Percentiles rank a stretch among this genome's conserved stretches.
Evolutionary conservation across 106 monocot genomes (phyloP).

Genomic region (Ottelia alismoides): DNA sequence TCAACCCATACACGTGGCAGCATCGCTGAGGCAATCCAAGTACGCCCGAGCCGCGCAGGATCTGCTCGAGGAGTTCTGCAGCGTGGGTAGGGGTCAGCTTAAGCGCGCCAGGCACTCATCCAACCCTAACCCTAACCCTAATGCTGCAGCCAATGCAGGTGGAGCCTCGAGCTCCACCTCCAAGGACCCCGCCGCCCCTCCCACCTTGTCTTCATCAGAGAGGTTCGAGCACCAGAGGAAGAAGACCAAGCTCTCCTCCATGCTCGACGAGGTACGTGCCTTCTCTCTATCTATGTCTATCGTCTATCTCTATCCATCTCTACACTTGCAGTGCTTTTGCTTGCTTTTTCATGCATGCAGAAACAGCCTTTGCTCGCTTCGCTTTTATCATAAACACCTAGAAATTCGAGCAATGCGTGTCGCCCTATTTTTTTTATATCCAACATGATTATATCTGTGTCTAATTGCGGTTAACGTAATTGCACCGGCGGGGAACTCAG

Average conservation of each 20-base stretch:
- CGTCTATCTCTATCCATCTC: too few relatives aligned
- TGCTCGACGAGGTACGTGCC: constrained; percentile 13
- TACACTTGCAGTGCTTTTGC: neutral
- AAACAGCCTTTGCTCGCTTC: too few relatives aligned
- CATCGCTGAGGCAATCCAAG: constrained; percentile 54
- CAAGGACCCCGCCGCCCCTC: constrained; percentile 27
- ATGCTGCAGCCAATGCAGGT: constrained; percentile 1
- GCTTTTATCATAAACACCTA: too few relatives aligned
- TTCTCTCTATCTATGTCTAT: constrained; percentile 7
- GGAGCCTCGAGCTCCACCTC: constrained; percentile 15
- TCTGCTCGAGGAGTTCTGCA: constrained; percentile 92
- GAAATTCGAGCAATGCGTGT: too few relatives aligned
- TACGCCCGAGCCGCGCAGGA: constrained; percentile 77
- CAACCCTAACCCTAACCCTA: constrained; percentile 1
- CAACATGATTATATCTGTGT: too few relatives aligned
- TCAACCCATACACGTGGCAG: constrained; percentile 22
- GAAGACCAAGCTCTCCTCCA: constrained; percentile 14
- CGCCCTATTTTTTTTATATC: too few relatives aligned
- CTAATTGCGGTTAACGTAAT: too few relatives aligned
- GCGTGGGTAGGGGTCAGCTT: constrained; percentile 27
- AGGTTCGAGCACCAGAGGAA: constrained; percentile 49
- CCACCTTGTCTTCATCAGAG: constrained; percentile 54
- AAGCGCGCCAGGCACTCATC: neutral
- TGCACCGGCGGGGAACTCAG: too few relatives aligned
- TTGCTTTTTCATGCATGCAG: too few relatives aligned